Base-by-base conservation (phyloP, 164 flowering plant genomes). In the Tetracentron sinense region DNA sequence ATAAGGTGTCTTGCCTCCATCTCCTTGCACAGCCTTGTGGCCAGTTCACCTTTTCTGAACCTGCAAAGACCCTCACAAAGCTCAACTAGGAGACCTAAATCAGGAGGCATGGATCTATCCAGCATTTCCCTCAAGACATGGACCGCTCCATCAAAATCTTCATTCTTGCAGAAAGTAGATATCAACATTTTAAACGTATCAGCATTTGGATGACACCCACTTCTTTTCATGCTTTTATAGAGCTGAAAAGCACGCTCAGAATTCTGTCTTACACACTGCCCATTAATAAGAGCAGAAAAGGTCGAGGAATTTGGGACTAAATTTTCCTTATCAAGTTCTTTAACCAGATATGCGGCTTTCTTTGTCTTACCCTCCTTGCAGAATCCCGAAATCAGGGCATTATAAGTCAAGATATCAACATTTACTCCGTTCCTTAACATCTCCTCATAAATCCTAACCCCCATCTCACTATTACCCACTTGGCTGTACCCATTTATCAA, bases 341-440 rank as follows among this genome's bases (percentile, higher is more conserved):
- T 87, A 22, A 88, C 85, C 62, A 88, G 31, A 71, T 75, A 67
- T 23, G 92, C 90, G 42, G 94, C 96, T 71, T 85, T 89, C 77
- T 79, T 93, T 8, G 93, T 90, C 88, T 82, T 92, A 29, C 96
- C 96, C 57, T 78, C 86, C 64, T 82, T 86, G 81, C 93, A 92
- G 23, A 86, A 74, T 47, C 92, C 93, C 75, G 78, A 57, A 50
- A 92, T 82, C 78, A 92, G 72, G 1, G 96, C 85, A 78, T 92
- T 92, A 54, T 84, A 88, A 21, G 98, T 90, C 67, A 88, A 62
- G 30, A 90, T 77, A 78, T 92, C 85, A 61, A 81, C 76, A 69
- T 79, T 76, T 30, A 90, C 57, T 38, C 84, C 89, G 66, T 64
- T 67, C 49, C 58, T 74, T n/a, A 66, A 51, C 96, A 92, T 92